Conservation (phyloP, 1,284 basidiomycete species). For the Cutaneotrichosporon cavernicola region DNA sequence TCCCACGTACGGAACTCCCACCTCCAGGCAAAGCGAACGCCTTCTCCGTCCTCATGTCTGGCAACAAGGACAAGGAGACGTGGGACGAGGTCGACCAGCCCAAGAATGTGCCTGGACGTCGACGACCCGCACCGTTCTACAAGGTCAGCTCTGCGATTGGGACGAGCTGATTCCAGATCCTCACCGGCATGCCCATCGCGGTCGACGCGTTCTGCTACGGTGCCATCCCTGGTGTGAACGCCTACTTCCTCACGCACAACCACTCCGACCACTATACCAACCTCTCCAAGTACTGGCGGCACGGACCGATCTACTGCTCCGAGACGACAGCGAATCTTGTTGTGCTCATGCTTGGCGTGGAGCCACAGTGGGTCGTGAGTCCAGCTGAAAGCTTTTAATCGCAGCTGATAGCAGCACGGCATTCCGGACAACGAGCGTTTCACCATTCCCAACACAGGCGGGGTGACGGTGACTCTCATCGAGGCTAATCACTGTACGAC, state of each 20-base stretch:
- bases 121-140: conserved; percentile 80
- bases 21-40: conserved; percentile 54
- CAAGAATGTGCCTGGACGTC: conserved; percentile 33
- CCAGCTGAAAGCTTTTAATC: conserved; percentile 44
- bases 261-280: conserved; percentile 95
- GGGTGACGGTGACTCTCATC: conserved; percentile 87
- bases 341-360: conserved; percentile 81
- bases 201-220: conserved; percentile 96
- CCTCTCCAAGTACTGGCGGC: conserved; percentile 78
- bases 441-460: conserved; percentile 75
- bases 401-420: conserved; percentile 42
- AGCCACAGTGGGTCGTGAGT: conserved; percentile 79
- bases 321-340: conserved; percentile 87
- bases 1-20: conserved; percentile 10
- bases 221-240: conserved; percentile 77
- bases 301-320: conserved; percentile 93
- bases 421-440: conserved; percentile 76
- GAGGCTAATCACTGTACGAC: conserved; percentile 88
- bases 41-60: conserved; percentile 80
- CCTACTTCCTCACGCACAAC: conserved; percentile 91
- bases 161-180: conserved; percentile 45
- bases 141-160: conserved; percentile 59
- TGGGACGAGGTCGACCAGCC: conserved; percentile 72
- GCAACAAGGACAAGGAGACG: conserved; percentile 70
- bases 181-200: conserved; percentile 95